Base-by-base conservation (phyloP, 2,329 filamentous ascomycete genomes). In the Calonectria crousiana region DNA sequence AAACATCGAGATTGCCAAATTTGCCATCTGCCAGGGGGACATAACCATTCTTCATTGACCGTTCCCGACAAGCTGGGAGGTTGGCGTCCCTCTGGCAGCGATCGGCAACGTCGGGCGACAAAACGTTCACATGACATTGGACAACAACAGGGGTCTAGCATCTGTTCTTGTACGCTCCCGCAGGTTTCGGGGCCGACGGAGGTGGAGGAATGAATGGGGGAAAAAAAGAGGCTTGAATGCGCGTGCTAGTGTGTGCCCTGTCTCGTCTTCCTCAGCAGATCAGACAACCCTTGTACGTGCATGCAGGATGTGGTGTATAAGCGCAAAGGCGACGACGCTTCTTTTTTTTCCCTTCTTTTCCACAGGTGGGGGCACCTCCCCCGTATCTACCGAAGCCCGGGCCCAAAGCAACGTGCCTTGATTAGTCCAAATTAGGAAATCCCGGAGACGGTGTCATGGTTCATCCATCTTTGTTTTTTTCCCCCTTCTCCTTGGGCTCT, bases 361-460 rank as follows among this genome's bases (percentile, higher is more conserved):
- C 38, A 26, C 56, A 13, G 10, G 56, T 62, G 56, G 56, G 56
- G 41, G 56, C 34, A 62, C 13, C 20, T 38, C 28, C 34, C 51
- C 65, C 36, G 34, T 52, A 65, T 65, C 38, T 65, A 44, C 51
- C 66, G 66, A 68, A 49, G 34, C 56, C 36, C 53, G 56, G 56
- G 30, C 53, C 41, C 32, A 56, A 20, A 26, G 51, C 44, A 64
- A 34, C 71, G 36, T 49, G 67, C 47, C 38, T 62, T 67, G 56
- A 56, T 47, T 47, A 49, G 75, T 75, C 77, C 77, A 34, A 28
- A 72, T 71, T 72, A 69, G 76, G 77, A 68, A 78, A 76, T 72
- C 76, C 77, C 73, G 66, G 58, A 51, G 66, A 69, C 62, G 53
- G 56, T 60, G 44, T 62, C 56, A 62, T 62, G 56, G 56, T 62